Evolutionary conservation across 73 alveolate genomes (phyloP).

Genomic region (Tetrahymena thermophila): DNA sequence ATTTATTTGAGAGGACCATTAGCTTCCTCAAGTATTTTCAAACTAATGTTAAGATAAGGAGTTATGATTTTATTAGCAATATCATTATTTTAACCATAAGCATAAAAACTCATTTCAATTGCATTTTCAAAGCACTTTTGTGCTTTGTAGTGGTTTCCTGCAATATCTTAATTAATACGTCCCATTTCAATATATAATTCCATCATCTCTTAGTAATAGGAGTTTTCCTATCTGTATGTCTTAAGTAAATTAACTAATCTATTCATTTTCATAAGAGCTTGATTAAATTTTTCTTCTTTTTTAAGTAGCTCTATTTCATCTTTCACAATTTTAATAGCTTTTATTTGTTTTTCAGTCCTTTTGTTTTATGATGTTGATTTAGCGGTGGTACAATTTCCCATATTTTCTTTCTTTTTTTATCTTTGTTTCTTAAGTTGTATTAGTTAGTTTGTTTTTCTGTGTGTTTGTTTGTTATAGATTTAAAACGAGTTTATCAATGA

Average conservation of each 20-base stretch:
- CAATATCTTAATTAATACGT: background rate
- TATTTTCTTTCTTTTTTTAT: background rate
- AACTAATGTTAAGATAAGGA: background rate
- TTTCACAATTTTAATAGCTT: background rate
- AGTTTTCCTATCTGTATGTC: background rate
- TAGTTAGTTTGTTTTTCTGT: no score
- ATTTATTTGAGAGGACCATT: background rate
- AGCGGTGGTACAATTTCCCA: background rate
- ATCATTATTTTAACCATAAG: background rate
- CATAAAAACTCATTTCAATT: background rate
- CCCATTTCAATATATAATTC: background rate
- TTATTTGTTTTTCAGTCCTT: background rate
- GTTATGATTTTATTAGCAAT: background rate
- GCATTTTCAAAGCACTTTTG: background rate
- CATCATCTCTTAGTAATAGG: background rate
- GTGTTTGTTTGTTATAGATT: no score
- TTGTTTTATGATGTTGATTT: background rate
- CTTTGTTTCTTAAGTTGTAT: background rate
- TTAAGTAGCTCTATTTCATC: background rate
- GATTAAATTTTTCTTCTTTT: background rate
- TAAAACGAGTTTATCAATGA: background rate
- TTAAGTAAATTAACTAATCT: background rate
- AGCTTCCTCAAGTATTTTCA: background rate
- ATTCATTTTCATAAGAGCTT: background rate
- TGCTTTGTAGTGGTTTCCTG: background rate